phyloP scores from a whole-genome alignment of 352 stramenopile genomes.

The Lagenidium giganteum region DNA sequence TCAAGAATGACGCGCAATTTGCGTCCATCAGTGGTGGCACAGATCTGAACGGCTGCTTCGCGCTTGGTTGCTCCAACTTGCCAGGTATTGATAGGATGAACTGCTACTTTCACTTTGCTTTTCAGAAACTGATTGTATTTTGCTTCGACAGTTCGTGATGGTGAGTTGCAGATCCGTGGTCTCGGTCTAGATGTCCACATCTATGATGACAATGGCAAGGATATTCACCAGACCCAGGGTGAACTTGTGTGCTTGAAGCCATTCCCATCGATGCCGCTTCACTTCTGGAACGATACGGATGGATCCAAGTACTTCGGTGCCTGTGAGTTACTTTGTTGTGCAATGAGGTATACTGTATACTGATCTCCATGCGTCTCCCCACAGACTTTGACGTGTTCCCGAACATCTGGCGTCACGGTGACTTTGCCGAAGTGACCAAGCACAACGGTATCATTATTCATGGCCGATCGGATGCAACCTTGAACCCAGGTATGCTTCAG shows the following conservation, averaged over 20 bases:
- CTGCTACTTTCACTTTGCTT: constrained; percentile 19
- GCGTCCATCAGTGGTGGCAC: constrained; percentile 81
- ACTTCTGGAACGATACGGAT: constrained; percentile 74
- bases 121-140: neutral
- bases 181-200: constrained; percentile 79
- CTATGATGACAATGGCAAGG: constrained; percentile 53
- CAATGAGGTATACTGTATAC: constrained; percentile 9
- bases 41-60: constrained; percentile 80
- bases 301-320: constrained; percentile 74
- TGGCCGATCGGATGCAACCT: constrained; percentile 70
- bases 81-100: constrained; percentile 23
- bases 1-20: constrained; percentile 77
- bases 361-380: neutral
- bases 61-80: constrained; percentile 66
- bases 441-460: constrained; percentile 67
- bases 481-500: constrained; percentile 46
- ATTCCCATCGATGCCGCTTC: constrained; percentile 81
- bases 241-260: constrained; percentile 70
- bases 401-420: constrained; percentile 75
- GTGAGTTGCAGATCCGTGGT: constrained; percentile 75
- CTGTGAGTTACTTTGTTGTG: constrained; percentile 31
- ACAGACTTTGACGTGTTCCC: constrained; percentile 77
- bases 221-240: constrained; percentile 40
- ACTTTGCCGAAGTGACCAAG: constrained; percentile 71
- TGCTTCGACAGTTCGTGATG: constrained; percentile 40